Percentiles rank a stretch among this genome's conserved stretches.
Evolutionary conservation across 176 grass and related monocot species (phyloP).

Genomic region (Cenchrus fungigraminus): DNA sequence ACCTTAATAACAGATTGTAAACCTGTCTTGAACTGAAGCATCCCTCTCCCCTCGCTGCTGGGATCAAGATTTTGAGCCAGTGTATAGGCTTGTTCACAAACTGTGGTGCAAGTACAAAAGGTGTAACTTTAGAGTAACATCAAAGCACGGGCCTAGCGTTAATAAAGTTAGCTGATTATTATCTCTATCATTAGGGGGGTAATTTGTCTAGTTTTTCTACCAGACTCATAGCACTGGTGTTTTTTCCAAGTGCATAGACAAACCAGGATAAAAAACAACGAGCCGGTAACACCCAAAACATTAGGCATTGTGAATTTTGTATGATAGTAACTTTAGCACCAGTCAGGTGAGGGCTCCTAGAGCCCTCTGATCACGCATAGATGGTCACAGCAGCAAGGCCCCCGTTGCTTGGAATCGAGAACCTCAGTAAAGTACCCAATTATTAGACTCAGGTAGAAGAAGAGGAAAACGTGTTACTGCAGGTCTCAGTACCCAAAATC

Average conservation of each 20-base stretch:
- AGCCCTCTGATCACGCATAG: background rate
- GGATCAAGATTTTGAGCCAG: conserved; percentile 91
- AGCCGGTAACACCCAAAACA: background rate
- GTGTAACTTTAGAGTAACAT: background rate
- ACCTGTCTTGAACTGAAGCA: conserved; percentile 91
- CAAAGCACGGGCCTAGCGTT: background rate
- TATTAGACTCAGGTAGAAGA: background rate
- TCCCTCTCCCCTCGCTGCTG: conserved; percentile 72
- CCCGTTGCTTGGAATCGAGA: background rate
- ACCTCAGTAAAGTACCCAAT: background rate
- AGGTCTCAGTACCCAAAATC: background rate
- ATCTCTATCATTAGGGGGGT: background rate
- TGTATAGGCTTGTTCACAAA: conserved; percentile 82
- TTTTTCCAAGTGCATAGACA: background rate
- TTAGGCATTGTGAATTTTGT: background rate
- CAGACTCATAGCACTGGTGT: background rate
- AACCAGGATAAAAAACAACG: background rate
- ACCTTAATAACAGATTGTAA: conserved; percentile 89
- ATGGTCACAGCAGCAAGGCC: background rate
- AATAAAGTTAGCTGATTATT: background rate
- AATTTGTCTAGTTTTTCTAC: background rate
- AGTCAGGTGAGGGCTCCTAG: background rate
- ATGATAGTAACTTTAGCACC: background rate
- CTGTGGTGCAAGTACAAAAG: conserved; percentile 39
- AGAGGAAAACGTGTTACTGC: background rate